Evolutionary conservation across 306 rosid genomes (phyloP).

Genomic region (Fragaria vesca): DNA sequence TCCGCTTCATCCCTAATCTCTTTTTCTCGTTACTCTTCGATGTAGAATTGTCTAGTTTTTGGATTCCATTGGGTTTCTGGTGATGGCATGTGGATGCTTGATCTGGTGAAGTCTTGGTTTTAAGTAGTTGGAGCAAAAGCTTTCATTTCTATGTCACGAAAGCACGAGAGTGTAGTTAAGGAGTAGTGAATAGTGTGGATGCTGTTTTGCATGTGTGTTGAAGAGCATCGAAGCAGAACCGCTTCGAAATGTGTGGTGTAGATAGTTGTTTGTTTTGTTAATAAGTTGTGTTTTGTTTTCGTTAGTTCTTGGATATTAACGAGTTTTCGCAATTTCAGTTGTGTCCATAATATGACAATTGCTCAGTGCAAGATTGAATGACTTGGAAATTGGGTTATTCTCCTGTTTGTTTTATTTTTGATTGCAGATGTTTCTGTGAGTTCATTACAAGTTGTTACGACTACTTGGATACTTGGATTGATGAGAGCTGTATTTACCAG

Average conservation of each 20-base stretch:
- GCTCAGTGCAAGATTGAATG: not conserved
- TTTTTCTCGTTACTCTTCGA: not conserved
- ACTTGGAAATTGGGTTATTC: not conserved
- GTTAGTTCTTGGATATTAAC: not conserved
- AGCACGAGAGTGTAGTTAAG: too few species aligned
- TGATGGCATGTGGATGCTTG: not conserved
- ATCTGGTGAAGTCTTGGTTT: too few species aligned
- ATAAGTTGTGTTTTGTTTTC: not conserved
- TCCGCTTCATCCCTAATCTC: not conserved
- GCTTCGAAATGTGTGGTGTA: not conserved
- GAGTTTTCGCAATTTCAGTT: not conserved
- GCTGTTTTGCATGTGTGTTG: not conserved
- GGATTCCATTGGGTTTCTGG: not conserved
- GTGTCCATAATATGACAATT: not conserved
- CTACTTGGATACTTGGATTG: not conserved
- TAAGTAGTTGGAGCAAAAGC: too few species aligned
- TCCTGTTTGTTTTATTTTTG: too few species aligned
- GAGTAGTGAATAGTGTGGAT: not conserved
- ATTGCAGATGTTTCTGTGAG: not conserved
- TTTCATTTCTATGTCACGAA: too few species aligned
- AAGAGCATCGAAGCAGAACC: not conserved
- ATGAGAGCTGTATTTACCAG: not conserved
- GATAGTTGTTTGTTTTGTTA: not conserved
- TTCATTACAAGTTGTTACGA: not conserved
- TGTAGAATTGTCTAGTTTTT: not conserved